Evolutionary conservation across 305 asterid genomes (phyloP).

Genomic region (Plantago coronopus): DNA sequence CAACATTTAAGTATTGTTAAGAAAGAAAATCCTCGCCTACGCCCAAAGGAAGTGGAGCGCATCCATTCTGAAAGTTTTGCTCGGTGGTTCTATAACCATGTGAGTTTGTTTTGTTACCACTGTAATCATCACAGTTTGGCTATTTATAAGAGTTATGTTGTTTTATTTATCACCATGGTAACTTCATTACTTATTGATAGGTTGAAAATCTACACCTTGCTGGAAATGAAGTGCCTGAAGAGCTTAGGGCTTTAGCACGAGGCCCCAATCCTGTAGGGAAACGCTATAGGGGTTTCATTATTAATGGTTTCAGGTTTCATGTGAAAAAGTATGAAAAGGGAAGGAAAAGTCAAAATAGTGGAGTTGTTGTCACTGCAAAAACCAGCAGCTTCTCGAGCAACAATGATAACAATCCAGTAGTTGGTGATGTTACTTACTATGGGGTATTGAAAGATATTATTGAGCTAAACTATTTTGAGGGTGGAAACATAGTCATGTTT

Average conservation of each 20-base stretch:
- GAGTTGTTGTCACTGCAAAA: slow-evolving; percentile 12
- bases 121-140: too few species aligned
- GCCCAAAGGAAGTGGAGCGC: slow-evolving; percentile 4
- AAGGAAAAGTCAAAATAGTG: slow-evolving; percentile 17
- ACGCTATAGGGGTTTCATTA: slow-evolving; percentile 12
- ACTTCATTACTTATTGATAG: too few species aligned
- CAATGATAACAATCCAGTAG: too few species aligned
- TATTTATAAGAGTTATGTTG: too few species aligned
- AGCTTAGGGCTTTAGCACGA: slow-evolving; percentile 16
- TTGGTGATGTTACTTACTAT: too few species aligned
- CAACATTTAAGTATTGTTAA: too few species aligned
- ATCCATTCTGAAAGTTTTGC: slow-evolving; percentile 21
- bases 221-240: background rate
- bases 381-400: background rate
- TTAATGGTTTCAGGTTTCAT: slow-evolving; percentile 18
- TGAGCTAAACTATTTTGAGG: too few species aligned
- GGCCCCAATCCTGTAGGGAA: slow-evolving; percentile 18
- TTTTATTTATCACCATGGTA: too few species aligned
- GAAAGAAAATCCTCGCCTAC: too few species aligned
- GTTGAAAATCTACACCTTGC: background rate
- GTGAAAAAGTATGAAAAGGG: background rate
- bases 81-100: slow-evolving; percentile 14
- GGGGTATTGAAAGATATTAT: too few species aligned
- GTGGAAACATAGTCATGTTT: too few species aligned
- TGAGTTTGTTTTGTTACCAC: background rate